Evolutionary conservation across 495 filamentous ascomycete genomes (phyloP).

Genomic region (Podospora pseudoanserina): DNA sequence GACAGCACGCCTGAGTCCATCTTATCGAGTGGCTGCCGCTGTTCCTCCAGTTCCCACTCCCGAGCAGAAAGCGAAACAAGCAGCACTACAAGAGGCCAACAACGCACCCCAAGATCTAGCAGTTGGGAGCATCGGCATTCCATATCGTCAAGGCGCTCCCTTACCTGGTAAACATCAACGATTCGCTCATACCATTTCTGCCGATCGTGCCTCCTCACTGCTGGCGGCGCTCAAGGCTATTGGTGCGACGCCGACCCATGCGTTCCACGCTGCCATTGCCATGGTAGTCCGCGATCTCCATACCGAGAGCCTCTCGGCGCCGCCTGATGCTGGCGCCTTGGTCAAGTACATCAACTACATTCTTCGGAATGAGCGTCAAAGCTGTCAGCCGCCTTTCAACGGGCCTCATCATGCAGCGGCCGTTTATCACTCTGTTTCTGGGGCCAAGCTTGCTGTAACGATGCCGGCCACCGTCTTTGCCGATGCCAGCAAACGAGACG

Average conservation of each 20-base stretch:
- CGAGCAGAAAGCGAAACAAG: neutral
- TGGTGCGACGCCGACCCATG: slow-evolving; percentile 33
- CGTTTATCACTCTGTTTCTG: slow-evolving; percentile 34
- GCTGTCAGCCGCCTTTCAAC: slow-evolving; percentile 29
- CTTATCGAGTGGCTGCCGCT: slow-evolving; percentile 17
- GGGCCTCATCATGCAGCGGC: slow-evolving; percentile 26
- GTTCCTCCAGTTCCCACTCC: slow-evolving; percentile 11
- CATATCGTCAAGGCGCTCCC: neutral
- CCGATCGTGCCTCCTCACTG: slow-evolving; percentile 15
- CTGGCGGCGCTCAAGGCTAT: slow-evolving; percentile 24
- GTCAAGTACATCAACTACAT: slow-evolving; percentile 32
- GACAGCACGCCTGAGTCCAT: slow-evolving; percentile 19
- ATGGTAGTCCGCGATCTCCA: slow-evolving; percentile 27
- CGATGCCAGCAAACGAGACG: too few species aligned
- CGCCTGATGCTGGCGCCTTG: neutral
- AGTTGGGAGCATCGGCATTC: slow-evolving; percentile 6
- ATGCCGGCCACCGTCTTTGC: slow-evolving; percentile 1
- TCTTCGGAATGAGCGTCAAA: slow-evolving; percentile 31
- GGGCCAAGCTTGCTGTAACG: slow-evolving; percentile 18
- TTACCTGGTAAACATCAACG: slow-evolving; percentile 21
- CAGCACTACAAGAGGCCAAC: neutral
- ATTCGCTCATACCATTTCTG: slow-evolving; percentile 14
- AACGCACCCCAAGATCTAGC: neutral
- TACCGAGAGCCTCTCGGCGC: neutral
- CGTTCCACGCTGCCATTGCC: slow-evolving; percentile 35